Conservation (phyloP, 306 rosid species). For the Clitoria ternatea region DNA sequence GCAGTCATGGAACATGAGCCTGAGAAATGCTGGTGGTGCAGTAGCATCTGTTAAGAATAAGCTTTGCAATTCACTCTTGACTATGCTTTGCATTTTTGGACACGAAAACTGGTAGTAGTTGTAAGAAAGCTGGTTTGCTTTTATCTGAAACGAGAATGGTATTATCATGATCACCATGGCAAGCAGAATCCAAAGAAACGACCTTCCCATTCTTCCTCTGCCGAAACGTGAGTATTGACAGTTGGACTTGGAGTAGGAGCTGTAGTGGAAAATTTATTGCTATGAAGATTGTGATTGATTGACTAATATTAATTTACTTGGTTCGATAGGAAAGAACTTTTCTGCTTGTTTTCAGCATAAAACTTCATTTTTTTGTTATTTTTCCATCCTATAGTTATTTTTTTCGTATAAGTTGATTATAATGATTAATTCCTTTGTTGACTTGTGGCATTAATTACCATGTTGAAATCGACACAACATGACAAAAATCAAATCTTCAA, state of each 20-base stretch:
- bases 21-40: conserved; percentile 40
- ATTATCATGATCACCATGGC: neutral
- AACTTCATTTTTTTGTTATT: no score
- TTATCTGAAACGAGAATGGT: conserved; percentile 8
- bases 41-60: conserved; percentile 28
- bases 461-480: no score
- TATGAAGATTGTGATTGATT: no score
- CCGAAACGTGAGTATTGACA: neutral
- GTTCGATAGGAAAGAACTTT: no score
- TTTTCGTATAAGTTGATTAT: no score
- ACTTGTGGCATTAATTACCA: no score
- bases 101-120: conserved; percentile 37
- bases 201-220: conserved; percentile 24
- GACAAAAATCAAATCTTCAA: no score
- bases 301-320: no score
- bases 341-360: no score
- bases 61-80: conserved; percentile 18
- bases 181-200: conserved; percentile 12
- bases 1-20: conserved; percentile 51
- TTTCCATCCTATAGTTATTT: no score
- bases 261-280: conserved; percentile 3
- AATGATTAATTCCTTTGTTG: no score
- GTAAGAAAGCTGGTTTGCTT: conserved; percentile 30
- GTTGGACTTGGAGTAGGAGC: neutral
- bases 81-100: conserved; percentile 32